Base-by-base conservation (phyloP, 2,329 filamentous ascomycete species). In the Monosporascus sp. region DNA sequence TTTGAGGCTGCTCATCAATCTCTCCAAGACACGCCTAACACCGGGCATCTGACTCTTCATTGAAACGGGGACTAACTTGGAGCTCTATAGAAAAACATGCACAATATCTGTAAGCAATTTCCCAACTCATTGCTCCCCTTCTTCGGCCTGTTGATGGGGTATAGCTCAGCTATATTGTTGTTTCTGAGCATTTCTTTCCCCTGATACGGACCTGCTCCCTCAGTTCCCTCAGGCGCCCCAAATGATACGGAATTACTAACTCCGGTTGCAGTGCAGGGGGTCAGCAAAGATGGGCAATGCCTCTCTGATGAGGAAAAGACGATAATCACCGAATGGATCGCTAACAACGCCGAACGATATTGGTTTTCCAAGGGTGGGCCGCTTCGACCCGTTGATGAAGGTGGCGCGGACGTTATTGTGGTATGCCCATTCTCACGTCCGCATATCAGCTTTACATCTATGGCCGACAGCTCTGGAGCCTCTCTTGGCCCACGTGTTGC, bases 381-480 rank as follows among this genome's bases (percentile, higher is more conserved):
- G 5, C 74, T 94, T 11, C 76, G 78, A 2, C 71, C 82, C 35
- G 79, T 82, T 0, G 77, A 80, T 22, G 78, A 89, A 49, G 89
- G 88, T 14, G 89, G 89, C 56, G 89, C 88, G 9, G 84, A 93
- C 68, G 74, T 93, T 35, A 79, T 94, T 55, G 78, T 93, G 56
- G 79, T 81, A 63, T 67, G 76, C 70, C 45, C 9, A 31, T 31
- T 31, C 9, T 31, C 28, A 31, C 9, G 28, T 31, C 28, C 28
- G 9, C 28, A 31, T 31, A 31, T 31, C 28, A 31, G 9, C 28
- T 31, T 31, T 31, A 31, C 28, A 31, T 11, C 28, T 11, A 31
- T 31, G 28, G 28, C 28, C 28, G 28, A 4, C 3, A 31, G 28
- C 28, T 11, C 28, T 31, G 28, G 9, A 31, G 28, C 28, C 28